Base-by-base conservation (phyloP, 2,329 filamentous ascomycete species). In the Fonsecaea multimorphosa region DNA sequence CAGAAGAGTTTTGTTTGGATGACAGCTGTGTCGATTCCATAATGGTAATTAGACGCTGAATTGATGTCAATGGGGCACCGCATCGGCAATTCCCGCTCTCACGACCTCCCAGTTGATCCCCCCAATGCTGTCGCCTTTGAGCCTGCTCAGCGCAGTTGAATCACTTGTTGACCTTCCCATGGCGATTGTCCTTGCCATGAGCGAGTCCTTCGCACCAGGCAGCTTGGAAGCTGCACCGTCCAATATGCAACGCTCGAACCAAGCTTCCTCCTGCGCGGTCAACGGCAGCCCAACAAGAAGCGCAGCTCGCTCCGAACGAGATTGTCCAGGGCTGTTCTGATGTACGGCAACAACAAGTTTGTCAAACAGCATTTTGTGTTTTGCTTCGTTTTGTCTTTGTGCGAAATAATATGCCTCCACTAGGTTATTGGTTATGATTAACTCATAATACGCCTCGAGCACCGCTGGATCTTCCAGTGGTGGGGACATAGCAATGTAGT, bases 401-500 rank as follows among this genome's bases (percentile, higher is more conserved):
- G 88, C 85, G 76, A 92, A 95, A 67, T 87, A 87, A 63, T 94
- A 88, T 2, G 91, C 89, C 73, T 93, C 90, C 0, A 87, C 85
- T 4, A 93, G 82, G 72, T 85, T 91, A 7, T 88, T 87, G 38
- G 81, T 81, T 1, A 88, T 85, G 55, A 95, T 82, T 7, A 90
- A 88, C 49, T 85, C 83, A 71, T 92, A 93, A 36, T 93, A 86
- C 7, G 88, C 82, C 65, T 86, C 83, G 9, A 91, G 82, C 0
- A 90, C 86, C 31, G 83, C 80, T 1, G 85, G 80, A 0, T 83
- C 86, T 70, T 86, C 86, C n/a, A 96, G 81, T 22, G 89, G 86
- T 1, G 92, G 92, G 70, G 88, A 88, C 0, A 90, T 88, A 12
- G 89, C 87, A 70, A 93, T 85, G 78, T 91, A 95, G 78, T 95